A percentile compares a stretch with the other conserved stretches of the same genome.
Conservation (phyloP, 352 stramenopile species). For the Globisporangium paroecandrum region DNA sequence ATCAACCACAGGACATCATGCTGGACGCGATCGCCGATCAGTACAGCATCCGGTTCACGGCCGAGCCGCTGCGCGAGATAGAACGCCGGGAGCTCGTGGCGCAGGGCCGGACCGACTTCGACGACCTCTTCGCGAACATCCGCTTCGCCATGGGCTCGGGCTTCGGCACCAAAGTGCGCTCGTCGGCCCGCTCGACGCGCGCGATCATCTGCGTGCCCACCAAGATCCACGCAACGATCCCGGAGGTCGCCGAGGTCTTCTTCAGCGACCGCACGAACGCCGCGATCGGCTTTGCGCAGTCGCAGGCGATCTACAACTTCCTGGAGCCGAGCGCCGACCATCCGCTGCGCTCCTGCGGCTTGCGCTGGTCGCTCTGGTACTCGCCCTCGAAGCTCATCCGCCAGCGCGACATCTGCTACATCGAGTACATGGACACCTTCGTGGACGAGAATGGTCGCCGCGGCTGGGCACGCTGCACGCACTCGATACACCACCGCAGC, state of each 20-base stretch:
- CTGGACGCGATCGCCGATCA: conserved; percentile 1
- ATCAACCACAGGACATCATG: not conserved
- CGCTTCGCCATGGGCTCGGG: conserved; percentile 34
- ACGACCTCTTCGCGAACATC: conserved; percentile 39
- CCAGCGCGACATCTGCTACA: conserved; percentile 55
- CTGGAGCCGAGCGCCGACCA: conserved; percentile 38
- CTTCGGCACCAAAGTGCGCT: conserved; percentile 49
- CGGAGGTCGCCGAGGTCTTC: conserved; percentile 59
- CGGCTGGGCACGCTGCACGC: conserved; percentile 58
- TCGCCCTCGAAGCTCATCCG: conserved; percentile 56
- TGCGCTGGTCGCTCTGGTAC: conserved; percentile 69
- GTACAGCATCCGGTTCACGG: conserved; percentile 34
- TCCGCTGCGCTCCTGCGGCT: conserved; percentile 45
- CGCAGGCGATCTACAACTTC: conserved; percentile 55
- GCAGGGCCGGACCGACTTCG: conserved; percentile 30
- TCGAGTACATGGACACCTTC: conserved; percentile 70
- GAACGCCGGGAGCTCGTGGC: conserved; percentile 36
- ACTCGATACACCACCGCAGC: conserved; percentile 63
- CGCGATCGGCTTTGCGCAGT: conserved; percentile 59
- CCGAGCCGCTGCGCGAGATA: conserved; percentile 29
- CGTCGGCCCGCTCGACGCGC: conserved; percentile 46
- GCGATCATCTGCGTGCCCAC: conserved; percentile 45
- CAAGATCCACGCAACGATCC: conserved; percentile 45
- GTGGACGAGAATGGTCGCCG: conserved; percentile 47
- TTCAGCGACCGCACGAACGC: conserved; percentile 55